Conservation (phyloP, 495 filamentous ascomycete genomes). For the Tuber brumale region DNA sequence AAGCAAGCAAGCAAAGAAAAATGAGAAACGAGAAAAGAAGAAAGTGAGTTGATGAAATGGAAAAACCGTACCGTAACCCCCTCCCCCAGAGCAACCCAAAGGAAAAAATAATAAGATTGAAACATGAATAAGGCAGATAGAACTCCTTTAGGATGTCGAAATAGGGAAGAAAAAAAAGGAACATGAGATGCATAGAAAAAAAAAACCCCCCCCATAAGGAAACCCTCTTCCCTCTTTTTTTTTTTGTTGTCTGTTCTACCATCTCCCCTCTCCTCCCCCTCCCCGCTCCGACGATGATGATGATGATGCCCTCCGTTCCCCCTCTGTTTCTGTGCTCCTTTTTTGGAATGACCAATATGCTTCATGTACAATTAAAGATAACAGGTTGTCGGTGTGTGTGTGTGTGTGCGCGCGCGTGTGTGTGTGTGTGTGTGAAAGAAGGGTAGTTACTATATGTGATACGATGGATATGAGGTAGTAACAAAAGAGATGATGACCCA, state of each 20-base stretch:
- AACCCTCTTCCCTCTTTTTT: background rate
- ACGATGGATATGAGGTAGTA: background rate
- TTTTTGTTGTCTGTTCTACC: background rate
- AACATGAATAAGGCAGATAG: background rate
- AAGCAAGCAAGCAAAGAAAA: background rate
- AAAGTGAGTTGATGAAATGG: background rate
- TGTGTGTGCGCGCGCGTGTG: too few species aligned
- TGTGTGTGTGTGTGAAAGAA: background rate
- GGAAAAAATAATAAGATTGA: background rate
- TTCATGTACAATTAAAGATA: background rate
- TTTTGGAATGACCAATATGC: background rate
- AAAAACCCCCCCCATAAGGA: background rate
- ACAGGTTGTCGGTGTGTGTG: background rate
- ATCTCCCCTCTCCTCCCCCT: background rate
- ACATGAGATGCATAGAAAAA: background rate
- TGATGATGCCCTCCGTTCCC: background rate
- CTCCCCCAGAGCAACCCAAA: background rate
- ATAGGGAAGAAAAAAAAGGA: background rate
- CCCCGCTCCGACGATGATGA: background rate
- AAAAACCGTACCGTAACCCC: background rate
- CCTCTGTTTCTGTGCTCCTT: background rate
- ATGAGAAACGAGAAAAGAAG: background rate
- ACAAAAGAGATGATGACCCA: background rate
- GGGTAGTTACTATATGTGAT: background rate
- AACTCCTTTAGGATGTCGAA: background rate